Evolutionary conservation across 2,329 filamentous ascomycete species (phyloP), one percentile per base, ranked within the genome.

Genomic region (Cephalotrichum gorgonifer): DNA sequence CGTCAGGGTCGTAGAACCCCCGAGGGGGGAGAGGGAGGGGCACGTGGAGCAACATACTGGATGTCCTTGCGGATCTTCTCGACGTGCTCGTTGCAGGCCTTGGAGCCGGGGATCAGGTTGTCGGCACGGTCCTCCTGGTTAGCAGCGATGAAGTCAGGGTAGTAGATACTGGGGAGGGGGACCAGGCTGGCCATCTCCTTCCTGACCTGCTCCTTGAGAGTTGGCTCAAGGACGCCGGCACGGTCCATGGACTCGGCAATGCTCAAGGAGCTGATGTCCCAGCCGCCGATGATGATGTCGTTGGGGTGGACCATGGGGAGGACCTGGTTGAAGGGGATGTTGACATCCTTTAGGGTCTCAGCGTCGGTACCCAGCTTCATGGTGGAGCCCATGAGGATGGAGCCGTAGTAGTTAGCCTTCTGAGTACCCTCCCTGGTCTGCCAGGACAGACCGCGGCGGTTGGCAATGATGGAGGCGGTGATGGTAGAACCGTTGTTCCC

Each of bases 401-500:
- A 98, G 61, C 93, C 93, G 67, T 96, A 98, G 80, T 97, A 98
- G 73, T 98, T 98, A 69, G 93, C 85, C 55, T 79, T 74, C 55
- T 82, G 88, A 57, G 79, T 72, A 48, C 90, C 90, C 69, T 96
- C 88, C 62, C 91, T 90, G 60, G 93, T 97, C 55, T 96, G 88
- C 93, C 93, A 98, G 53, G 76, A 74, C 51, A 97, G 79, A 51
- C 81, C 78, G 58, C 84, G 86, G 64, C 88, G 86, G 72, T 98
- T 98, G 70, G 91, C 93, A 64, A 98, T 79, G 69, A 98, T 95
- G 66, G 91, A 93, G 54, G 93, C 93, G 52, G 93, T 97, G 54
- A 98, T 88, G 51, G 93, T 98, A 56, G 88, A 88, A 56, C 93
- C 93, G 65, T 98, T 98, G 81, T 98, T 98, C 63, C 93, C 93